These are phyloP conservation scores for Marsdenia floribunda DNA, from an alignment of 257 asterid genomes.

Conservation along the genomic window DNA sequence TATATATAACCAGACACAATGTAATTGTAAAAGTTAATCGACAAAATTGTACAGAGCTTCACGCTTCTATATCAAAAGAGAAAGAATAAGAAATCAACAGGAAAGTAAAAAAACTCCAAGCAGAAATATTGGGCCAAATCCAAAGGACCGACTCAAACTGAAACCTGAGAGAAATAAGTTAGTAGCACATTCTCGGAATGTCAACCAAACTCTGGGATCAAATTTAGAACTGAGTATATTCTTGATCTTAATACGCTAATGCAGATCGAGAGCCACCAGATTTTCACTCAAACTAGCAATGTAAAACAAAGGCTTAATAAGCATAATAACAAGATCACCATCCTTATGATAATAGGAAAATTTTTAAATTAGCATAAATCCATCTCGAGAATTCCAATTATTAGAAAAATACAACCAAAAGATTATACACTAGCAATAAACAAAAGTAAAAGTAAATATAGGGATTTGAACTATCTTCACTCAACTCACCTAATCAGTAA, in stretches of 20 bases:
- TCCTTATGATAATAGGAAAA: neutral
- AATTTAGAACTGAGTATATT: neutral
- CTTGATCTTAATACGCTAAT: neutral
- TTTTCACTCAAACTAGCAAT: neutral
- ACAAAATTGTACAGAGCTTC: too few relatives aligned
- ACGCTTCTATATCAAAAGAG: too few relatives aligned
- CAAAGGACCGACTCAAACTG: neutral
- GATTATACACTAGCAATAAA: too few relatives aligned
- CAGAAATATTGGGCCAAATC: neutral
- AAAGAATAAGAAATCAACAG: neutral
- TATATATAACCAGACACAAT: conserved; percentile 19
- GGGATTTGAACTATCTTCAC: too few relatives aligned
- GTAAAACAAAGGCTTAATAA: neutral
- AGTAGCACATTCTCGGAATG: neutral
- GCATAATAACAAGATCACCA: neutral
- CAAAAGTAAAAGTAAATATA: too few relatives aligned
- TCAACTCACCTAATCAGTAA: too few relatives aligned
- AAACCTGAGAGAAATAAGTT: neutral
- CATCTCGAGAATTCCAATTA: neutral
- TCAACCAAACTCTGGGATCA: neutral
- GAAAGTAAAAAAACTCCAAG: neutral
- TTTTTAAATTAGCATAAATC: neutral
- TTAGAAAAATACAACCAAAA: too few relatives aligned
- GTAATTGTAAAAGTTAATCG: neutral
- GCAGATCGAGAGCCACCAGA: too few relatives aligned